Conservation (phyloP, 768 basidiomycete genomes). For the Phlebiopsis flavidoalba region DNA sequence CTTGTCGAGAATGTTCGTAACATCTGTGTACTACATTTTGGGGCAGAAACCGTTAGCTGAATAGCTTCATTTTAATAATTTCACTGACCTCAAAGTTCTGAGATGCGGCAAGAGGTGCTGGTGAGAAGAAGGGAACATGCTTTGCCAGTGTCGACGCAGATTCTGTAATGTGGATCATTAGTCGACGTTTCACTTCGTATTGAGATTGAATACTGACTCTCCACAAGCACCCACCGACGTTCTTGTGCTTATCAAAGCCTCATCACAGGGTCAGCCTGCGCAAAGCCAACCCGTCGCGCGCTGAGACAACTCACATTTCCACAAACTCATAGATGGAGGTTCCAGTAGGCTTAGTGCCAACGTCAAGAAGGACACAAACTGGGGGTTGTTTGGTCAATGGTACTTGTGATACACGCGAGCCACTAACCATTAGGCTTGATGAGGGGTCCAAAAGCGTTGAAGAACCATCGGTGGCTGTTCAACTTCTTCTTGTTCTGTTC, state of each 20-base stretch:
- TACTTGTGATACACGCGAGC: not conserved
- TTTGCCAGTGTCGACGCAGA: slow-evolving; percentile 77
- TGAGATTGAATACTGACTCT: slow-evolving; percentile 45
- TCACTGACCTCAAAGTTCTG: slow-evolving; percentile 82
- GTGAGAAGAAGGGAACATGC: slow-evolving; percentile 66
- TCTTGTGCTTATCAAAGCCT: slow-evolving; percentile 75
- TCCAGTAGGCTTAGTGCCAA: slow-evolving; percentile 92
- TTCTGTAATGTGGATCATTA: slow-evolving; percentile 34
- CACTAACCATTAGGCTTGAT: slow-evolving; percentile 73
- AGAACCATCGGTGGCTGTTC: slow-evolving; percentile 96
- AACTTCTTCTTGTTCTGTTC: slow-evolving; percentile 97
- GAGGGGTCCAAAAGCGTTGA: slow-evolving; percentile 90
- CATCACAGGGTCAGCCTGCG: not conserved
- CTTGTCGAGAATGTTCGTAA: slow-evolving; percentile 95
- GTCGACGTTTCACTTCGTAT: not conserved
- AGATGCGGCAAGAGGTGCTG: slow-evolving; percentile 81
- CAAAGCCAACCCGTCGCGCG: not conserved
- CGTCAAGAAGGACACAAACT: slow-evolving; percentile 91
- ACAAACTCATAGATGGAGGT: slow-evolving; percentile 95
- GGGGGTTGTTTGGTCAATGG: not conserved
- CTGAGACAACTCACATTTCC: slow-evolving; percentile 61
- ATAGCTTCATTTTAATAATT: not conserved
- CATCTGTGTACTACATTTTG: slow-evolving; percentile 74
- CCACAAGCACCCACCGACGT: slow-evolving; percentile 95
- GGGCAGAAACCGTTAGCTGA: not conserved